Evolutionary conservation across 2,329 filamentous ascomycete species (phyloP).

Genomic region (Hymenoscyphus occultus): DNA sequence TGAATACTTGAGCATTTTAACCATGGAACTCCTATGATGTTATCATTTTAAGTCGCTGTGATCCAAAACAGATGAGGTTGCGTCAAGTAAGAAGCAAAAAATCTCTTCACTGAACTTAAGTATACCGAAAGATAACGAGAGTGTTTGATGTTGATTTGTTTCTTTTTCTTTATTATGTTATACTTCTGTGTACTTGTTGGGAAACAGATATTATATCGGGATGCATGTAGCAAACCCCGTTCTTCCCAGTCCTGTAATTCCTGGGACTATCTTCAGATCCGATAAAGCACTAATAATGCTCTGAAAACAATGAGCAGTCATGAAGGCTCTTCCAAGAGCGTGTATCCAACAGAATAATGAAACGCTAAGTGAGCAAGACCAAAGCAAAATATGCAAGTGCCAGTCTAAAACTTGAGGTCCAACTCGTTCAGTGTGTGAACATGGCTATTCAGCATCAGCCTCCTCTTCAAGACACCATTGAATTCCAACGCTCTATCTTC

Average conservation of each 20-base stretch:
- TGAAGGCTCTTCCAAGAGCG: neutral
- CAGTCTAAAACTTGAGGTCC: conserved; percentile 1
- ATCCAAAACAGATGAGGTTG: neutral
- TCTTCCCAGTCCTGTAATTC: neutral
- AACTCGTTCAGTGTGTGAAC: conserved; percentile 11
- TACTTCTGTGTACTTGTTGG: neutral
- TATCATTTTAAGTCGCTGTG: no score
- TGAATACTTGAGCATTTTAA: no score
- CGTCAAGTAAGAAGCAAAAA: neutral
- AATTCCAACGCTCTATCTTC: conserved; percentile 28
- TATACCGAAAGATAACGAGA: neutral
- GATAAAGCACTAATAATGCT: neutral
- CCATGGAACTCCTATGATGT: no score
- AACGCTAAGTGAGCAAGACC: neutral
- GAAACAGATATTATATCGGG: neutral
- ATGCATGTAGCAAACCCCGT: neutral
- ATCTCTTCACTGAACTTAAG: neutral
- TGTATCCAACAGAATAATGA: neutral
- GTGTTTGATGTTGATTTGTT: neutral
- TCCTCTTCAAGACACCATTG: conserved; percentile 30
- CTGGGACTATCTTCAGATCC: neutral
- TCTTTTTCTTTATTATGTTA: neutral
- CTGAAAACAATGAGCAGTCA: neutral
- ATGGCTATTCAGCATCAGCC: conserved; percentile 30
- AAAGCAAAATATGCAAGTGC: neutral